Evolutionary conservation across 345 rosid species (phyloP), one percentile per base, ranked within the genome.

Genomic region (Moricandia arvensis): DNA sequence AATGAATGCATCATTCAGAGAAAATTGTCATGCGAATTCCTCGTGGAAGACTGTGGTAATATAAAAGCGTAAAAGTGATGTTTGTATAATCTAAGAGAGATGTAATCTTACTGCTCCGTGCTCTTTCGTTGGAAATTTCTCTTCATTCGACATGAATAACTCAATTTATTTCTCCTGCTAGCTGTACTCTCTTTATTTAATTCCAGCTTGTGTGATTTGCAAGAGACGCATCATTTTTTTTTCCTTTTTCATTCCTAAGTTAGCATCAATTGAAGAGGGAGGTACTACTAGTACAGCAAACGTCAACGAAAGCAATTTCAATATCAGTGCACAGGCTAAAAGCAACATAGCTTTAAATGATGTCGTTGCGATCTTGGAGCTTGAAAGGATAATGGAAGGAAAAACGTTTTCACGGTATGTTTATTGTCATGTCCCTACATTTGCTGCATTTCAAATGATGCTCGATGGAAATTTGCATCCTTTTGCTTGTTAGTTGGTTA

Each of bases 361-460:
- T 66, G 82, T 60, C 27, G 64, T 67, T 53, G 80, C 71, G 49
- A 62, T 91, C 76, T 82, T 85, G 73, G 91, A 88, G 75, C 88
- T 93, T 76, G 97, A 89, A 84, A 89, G 78, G 80, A 80, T 91
- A 69, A 63, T 93, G 77, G 82, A 79, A 79, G 87, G 86, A 27
- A 86, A 83, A 80, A 78, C 66, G 21, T 84, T 88, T 79, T 89
- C 98, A 55, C 85, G 86, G 97, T 89, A 83, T 66, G 61, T 65
- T 79, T 72, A 45, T 63, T 62, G 15, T 60, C 47, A 29, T 54
- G 49, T 61, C 12, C 34, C 8, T 69, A 53, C 41, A 38, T 59
- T 66, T 8, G n/a, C 62, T 80, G 57, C 45, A 57, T 47, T 59
- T 61, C 49, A 60, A 64, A 12, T 79, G 65, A 62, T 62, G 66